Conservation (phyloP, 352 stramenopile species). For the Achlya hypogyna region DNA sequence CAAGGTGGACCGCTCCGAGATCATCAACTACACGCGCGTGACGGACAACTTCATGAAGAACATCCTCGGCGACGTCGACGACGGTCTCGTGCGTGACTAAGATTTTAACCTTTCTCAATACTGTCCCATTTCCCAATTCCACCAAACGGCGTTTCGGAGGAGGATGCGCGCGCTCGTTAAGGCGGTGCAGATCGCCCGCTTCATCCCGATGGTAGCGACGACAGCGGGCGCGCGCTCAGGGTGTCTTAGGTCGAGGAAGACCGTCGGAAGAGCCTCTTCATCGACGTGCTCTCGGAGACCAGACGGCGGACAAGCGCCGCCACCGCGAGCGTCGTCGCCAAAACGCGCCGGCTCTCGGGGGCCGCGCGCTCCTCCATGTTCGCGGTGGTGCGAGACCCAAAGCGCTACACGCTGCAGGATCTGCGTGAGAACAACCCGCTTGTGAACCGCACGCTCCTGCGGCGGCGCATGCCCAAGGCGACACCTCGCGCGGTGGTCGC, state of each 20-base stretch:
- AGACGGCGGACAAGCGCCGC: too few species aligned
- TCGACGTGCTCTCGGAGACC: not conserved
- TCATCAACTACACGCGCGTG: slow-evolving; percentile 93
- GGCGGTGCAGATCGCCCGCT: not conserved
- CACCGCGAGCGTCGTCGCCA: too few species aligned
- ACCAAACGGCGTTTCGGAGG: not conserved
- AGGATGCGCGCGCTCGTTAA: not conserved
- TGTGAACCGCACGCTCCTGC: not conserved
- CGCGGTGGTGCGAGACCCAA: not conserved
- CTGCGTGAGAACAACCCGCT: slow-evolving; percentile 10
- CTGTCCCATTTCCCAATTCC: not conserved
- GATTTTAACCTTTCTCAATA: not conserved
- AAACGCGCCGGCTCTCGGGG: not conserved
- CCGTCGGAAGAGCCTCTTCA: not conserved
- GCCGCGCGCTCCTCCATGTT: not conserved
- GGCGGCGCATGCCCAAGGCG: not conserved
- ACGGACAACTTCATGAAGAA: slow-evolving; percentile 89
- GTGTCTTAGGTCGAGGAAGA: not conserved
- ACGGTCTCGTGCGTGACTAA: slow-evolving; percentile 41
- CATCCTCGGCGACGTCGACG: slow-evolving; percentile 84
- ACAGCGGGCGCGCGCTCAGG: too few species aligned
- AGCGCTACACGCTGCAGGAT: not conserved
- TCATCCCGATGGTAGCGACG: not conserved
- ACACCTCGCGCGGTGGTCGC: not conserved
- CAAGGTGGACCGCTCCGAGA: slow-evolving; percentile 88